These are phyloP conservation scores for Colletotrichum tropicicola DNA, from an alignment of 2,329 filamentous ascomycete species.

Conservation along the genomic window DNA sequence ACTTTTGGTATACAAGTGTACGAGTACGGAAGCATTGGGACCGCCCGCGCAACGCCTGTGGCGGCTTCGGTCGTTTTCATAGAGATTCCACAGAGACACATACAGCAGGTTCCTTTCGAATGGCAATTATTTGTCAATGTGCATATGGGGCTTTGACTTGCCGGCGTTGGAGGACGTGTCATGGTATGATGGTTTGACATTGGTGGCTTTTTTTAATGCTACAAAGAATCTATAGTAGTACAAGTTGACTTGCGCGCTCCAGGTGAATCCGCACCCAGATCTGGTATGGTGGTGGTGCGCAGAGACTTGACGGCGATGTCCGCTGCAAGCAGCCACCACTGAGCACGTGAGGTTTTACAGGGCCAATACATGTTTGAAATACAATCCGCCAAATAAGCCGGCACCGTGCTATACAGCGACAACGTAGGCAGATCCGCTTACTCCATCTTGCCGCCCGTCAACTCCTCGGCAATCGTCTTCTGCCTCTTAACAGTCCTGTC, in stretches of 20 bases:
- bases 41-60: background rate
- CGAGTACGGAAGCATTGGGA: slow-evolving; percentile 12
- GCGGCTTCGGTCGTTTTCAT: slow-evolving; percentile 23
- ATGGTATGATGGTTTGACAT: slow-evolving; percentile 7
- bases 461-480: slow-evolving; percentile 65
- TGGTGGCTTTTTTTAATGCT: slow-evolving; percentile 29
- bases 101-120: slow-evolving; percentile 12
- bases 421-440: slow-evolving; percentile 34
- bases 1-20: slow-evolving; percentile 22
- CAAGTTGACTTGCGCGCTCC: slow-evolving; percentile 14
- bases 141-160: slow-evolving; percentile 12
- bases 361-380: slow-evolving; percentile 7
- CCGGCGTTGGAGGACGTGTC: slow-evolving; percentile 18
- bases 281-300: background rate
- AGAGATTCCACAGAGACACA: slow-evolving; percentile 22
- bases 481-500: slow-evolving; percentile 60
- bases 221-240: slow-evolving; percentile 29
- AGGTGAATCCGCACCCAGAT: background rate
- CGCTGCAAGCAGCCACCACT: slow-evolving; percentile 3
- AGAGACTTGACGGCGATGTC: slow-evolving; percentile 1
- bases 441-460: slow-evolving; percentile 67
- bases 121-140: slow-evolving; percentile 17
- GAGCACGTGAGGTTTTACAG: slow-evolving; percentile 10
- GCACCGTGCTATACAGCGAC: slow-evolving; percentile 10
- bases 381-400: background rate